A percentile compares a stretch with the other conserved stretches of the same genome.
These are phyloP conservation scores for Zymoseptoria brevis DNA, from an alignment of 2,329 filamentous ascomycete genomes.

Conservation along the genomic window DNA sequence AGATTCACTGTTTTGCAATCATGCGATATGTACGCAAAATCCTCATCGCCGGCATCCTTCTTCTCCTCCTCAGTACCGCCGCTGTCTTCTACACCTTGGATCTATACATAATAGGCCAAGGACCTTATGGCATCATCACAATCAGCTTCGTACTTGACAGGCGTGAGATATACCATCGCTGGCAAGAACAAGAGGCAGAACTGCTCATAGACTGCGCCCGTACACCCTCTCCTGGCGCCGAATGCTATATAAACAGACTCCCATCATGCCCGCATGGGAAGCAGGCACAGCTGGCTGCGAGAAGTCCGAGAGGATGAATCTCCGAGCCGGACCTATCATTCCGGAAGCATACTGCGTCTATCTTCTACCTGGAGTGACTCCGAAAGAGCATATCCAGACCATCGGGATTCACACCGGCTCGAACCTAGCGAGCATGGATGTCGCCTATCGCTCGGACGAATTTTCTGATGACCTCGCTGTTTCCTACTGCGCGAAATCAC, in stretches of 20 bases:
- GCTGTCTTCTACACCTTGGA: neutral
- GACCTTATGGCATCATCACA: neutral
- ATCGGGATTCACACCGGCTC: neutral
- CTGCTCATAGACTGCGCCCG: neutral
- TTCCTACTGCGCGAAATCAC: neutral
- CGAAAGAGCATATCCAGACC: neutral
- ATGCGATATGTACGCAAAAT: too few species aligned
- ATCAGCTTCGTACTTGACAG: neutral
- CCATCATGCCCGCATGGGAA: neutral
- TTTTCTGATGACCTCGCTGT: neutral
- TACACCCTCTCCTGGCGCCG: neutral
- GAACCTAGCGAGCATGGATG: neutral
- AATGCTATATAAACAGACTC: neutral
- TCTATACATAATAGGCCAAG: neutral
- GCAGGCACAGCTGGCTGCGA: neutral
- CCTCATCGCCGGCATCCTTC: too few species aligned
- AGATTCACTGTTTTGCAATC: too few species aligned
- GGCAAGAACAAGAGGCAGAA: neutral
- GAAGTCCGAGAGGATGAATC: neutral
- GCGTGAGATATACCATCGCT: neutral
- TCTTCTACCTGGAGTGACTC: neutral
- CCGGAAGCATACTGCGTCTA: neutral
- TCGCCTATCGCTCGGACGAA: neutral
- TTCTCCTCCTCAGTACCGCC: neutral
- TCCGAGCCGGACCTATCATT: neutral